These are phyloP conservation scores for Crepidotus variabilis DNA, from an alignment of 768 basidiomycete genomes.

Conservation along the genomic window DNA sequence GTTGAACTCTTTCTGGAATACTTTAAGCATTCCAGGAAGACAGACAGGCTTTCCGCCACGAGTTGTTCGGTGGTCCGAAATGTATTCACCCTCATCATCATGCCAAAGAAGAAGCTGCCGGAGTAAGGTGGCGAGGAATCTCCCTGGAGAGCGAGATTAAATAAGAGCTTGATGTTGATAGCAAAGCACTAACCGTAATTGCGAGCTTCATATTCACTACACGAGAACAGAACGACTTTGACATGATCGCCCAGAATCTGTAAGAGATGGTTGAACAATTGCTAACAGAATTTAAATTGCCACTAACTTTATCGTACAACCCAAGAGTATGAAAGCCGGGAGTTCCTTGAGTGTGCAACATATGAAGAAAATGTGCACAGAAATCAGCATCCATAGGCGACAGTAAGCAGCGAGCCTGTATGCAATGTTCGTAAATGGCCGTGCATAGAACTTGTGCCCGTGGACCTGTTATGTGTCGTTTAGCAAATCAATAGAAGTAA, in stretches of 20 bases:
- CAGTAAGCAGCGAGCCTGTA: constrained; percentile 88
- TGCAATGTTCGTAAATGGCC: constrained; percentile 82
- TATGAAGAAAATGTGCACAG: constrained; percentile 86
- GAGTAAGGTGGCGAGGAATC: constrained; percentile 80
- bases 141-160: constrained; percentile 45
- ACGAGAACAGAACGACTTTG: constrained; percentile 82
- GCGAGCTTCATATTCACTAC: constrained; percentile 93
- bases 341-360: constrained; percentile 86
- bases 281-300: not conserved
- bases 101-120: constrained; percentile 80
- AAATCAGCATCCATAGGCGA: constrained; percentile 97
- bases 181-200: constrained; percentile 70
- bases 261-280: constrained; percentile 1
- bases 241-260: constrained; percentile 85
- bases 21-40: constrained; percentile 69
- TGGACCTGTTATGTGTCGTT: constrained; percentile 26
- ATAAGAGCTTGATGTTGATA: not conserved
- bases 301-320: constrained; percentile 75
- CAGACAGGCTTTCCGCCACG: constrained; percentile 51
- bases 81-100: constrained; percentile 66
- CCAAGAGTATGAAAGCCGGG: constrained; percentile 82
- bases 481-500: not conserved
- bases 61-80: constrained; percentile 68
- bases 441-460: constrained; percentile 50
- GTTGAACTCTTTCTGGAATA: constrained; percentile 41